These are phyloP conservation scores for Schwanniomyces sp. DNA, from an alignment of 805 yeast species.

Conservation along the genomic window DNA sequence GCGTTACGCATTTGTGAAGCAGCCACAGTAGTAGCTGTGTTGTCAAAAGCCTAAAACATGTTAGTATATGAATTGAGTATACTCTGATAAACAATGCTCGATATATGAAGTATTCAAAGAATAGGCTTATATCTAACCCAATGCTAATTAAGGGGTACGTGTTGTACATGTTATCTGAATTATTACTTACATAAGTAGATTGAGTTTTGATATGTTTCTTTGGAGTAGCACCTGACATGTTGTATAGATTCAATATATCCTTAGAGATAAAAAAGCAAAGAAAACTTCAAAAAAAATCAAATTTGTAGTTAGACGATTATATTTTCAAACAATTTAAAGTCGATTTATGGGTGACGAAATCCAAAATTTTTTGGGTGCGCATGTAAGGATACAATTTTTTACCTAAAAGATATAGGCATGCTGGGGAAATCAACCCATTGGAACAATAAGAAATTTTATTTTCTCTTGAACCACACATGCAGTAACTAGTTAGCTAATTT, in stretches of 20 bases:
- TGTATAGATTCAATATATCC: neutral
- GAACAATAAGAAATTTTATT: neutral
- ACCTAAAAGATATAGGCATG: neutral
- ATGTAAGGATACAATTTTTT: neutral
- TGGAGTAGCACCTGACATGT: slow-evolving; percentile 10
- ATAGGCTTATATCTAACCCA: neutral
- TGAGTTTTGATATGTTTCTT: slow-evolving; percentile 71
- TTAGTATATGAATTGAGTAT: neutral
- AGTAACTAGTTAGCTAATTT: too few species aligned
- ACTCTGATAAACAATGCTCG: neutral
- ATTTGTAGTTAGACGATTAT: neutral
- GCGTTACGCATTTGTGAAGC: slow-evolving; percentile 98
- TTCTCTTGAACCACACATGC: too few species aligned
- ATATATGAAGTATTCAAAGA: neutral
- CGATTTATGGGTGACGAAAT: neutral
- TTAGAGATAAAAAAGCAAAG: neutral
- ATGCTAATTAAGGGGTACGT: neutral
- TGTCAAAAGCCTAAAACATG: slow-evolving; percentile 57
- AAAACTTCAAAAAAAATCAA: neutral
- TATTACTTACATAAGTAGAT: slow-evolving; percentile 57
- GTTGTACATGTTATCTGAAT: too few species aligned
- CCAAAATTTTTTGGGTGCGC: neutral
- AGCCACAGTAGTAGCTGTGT: slow-evolving; percentile 90
- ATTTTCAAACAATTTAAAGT: neutral
- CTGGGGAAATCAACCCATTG: neutral